A percentile compares a stretch with the other conserved stretches of the same genome.
phyloP scores from a whole-genome alignment of 805 yeast genomes.

The Kuraishia piskuri region DNA sequence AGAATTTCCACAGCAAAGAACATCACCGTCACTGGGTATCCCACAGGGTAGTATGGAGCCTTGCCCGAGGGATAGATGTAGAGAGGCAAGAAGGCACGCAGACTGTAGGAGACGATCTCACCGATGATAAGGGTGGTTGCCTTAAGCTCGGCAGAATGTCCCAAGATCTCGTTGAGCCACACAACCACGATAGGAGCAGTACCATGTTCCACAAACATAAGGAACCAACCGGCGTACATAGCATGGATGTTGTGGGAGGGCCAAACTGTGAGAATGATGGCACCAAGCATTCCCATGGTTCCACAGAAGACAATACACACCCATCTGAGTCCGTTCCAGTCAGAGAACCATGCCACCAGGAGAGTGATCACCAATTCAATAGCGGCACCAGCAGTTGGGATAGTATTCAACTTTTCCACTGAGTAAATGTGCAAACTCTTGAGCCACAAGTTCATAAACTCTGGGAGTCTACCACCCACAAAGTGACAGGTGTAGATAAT shows the following conservation, averaged over 20 bases:
- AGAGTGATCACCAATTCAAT: constrained; percentile 18
- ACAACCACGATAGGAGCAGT: constrained; percentile 15
- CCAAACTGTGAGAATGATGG: constrained; percentile 11
- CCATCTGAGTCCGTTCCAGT: constrained; percentile 19
- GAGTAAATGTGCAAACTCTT: constrained; percentile 15
- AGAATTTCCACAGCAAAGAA: constrained; percentile 10
- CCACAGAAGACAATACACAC: constrained; percentile 16
- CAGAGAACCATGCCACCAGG: constrained; percentile 19
- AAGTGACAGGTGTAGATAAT: constrained; percentile 13
- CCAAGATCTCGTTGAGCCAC: constrained; percentile 20
- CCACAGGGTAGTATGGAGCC: constrained; percentile 25
- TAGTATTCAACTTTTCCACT: constrained; percentile 18
- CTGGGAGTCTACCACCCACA: constrained; percentile 9
- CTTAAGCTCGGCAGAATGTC: constrained; percentile 17
- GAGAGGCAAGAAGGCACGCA: constrained; percentile 26
- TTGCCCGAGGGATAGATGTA: constrained; percentile 22
- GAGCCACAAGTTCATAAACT: constrained; percentile 23
- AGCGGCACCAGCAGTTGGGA: constrained; percentile 26
- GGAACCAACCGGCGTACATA: constrained; percentile 16
- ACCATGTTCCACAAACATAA: constrained; percentile 14
- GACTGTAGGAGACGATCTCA: constrained; percentile 21
- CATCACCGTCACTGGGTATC: constrained; percentile 17
- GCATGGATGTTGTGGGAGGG: constrained; percentile 11
- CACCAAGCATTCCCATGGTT: constrained; percentile 12
- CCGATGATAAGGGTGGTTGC: constrained; percentile 21